These are phyloP conservation scores for Cytospora chrysosperma DNA, from an alignment of 2,329 filamentous ascomycete species.

Conservation along the genomic window DNA sequence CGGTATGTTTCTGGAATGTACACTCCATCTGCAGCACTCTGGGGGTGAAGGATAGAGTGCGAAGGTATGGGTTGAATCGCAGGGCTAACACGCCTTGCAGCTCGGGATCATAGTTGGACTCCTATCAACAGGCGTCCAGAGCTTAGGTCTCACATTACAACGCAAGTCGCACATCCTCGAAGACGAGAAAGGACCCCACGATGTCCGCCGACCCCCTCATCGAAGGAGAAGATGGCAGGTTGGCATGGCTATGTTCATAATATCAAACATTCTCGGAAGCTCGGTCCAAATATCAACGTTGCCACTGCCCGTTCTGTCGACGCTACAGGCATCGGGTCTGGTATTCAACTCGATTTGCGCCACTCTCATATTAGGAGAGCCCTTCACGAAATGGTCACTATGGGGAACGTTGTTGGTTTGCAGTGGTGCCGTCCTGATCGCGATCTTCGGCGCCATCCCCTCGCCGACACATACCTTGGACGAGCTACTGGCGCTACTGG, in stretches of 20 bases:
- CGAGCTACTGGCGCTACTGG: conserved; percentile 76
- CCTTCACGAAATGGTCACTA: conserved; percentile 91
- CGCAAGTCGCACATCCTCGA: conserved; percentile 98
- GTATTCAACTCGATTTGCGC: conserved; percentile 99
- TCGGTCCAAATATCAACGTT: conserved; percentile 97
- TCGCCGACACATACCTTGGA: conserved; percentile 86
- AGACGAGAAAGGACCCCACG: conserved; percentile 82
- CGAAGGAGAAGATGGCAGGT: conserved; percentile 91
- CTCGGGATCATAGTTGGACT: conserved; percentile 92
- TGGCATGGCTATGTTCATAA: conserved; percentile 95
- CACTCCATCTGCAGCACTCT: not conserved
- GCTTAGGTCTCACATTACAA: conserved; percentile 90
- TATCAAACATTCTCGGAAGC: conserved; percentile 91
- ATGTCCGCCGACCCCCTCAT: conserved; percentile 82
- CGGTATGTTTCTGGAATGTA: conserved; percentile 50
- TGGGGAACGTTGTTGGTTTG: conserved; percentile 87
- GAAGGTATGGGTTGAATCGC: not conserved
- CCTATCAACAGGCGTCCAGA: conserved; percentile 90
- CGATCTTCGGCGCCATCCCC: conserved; percentile 88
- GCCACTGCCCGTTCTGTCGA: conserved; percentile 89
- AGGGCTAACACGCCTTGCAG: conserved; percentile 45
- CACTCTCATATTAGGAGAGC: conserved; percentile 85
- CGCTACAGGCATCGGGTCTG: conserved; percentile 89
- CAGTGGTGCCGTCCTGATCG: conserved; percentile 84
- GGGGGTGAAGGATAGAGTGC: not conserved